Evolutionary conservation across 2,329 filamentous ascomycete species (phyloP).

Genomic region (Nectriaceae sp.): DNA sequence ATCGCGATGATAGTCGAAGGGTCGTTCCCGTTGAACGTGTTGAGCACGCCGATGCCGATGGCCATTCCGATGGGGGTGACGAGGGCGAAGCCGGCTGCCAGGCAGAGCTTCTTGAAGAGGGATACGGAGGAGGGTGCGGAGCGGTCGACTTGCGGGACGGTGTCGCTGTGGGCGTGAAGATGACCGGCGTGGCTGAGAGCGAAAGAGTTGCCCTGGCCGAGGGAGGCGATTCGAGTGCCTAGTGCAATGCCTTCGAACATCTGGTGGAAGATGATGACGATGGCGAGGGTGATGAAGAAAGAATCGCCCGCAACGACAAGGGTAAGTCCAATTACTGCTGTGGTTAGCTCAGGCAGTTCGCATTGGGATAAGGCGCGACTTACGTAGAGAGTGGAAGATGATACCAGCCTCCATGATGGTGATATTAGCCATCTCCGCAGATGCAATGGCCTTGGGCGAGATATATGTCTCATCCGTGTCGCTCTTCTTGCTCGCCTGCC

Average conservation of each 20-base stretch:
- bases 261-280: constrained; percentile 76
- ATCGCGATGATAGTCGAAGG: constrained; percentile 68
- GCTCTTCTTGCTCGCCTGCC: constrained; percentile 30
- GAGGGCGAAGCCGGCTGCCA: constrained; percentile 65
- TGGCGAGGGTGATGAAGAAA: constrained; percentile 56
- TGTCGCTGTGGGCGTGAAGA: constrained; percentile 13
- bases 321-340: constrained; percentile 61
- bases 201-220: constrained; percentile 40
- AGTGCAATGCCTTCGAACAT: constrained; percentile 78
- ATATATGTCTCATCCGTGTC: constrained; percentile 9
- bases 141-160: constrained; percentile 21
- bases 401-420: constrained; percentile 72
- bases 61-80: constrained; percentile 79
- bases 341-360: constrained; percentile 2
- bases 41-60: constrained; percentile 72
- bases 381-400: constrained; percentile 72
- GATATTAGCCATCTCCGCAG: constrained; percentile 38
- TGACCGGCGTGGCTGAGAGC: constrained; percentile 18
- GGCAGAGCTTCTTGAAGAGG: constrained; percentile 54
- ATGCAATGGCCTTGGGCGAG: constrained; percentile 26
- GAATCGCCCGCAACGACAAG: constrained; percentile 59
- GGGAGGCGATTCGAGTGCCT: constrained; percentile 66
- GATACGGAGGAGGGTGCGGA: constrained; percentile 32
- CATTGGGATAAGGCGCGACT: constrained; percentile 32
- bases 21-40: constrained; percentile 73